Base-by-base conservation (phyloP, 768 basidiomycete genomes). In the Lactarius deliciosus region DNA sequence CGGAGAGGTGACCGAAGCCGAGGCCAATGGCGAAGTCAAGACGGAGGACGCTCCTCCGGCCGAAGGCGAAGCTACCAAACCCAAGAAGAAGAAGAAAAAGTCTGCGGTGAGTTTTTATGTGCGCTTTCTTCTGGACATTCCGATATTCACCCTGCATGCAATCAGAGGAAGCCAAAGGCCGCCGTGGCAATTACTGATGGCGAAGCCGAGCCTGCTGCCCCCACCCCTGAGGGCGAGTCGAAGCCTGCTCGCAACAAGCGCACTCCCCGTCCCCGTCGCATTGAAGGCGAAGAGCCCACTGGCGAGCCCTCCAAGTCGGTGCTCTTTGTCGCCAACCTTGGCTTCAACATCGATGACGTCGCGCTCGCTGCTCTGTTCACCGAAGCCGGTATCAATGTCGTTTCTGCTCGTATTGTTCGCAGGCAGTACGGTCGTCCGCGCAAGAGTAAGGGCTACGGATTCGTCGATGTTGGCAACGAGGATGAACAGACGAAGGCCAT, bases 241-340 rank as follows among this genome's bases (percentile, higher is more conserved):
- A 69, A 63, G 36, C 84, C 85, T 72, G 69, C 75, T 68, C 86
- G 85, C 77, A 90, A 83, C 77, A 79, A 81, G 72, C 87, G 80
- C 73, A 73, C 79, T 25, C 82, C 83, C 62, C 89, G 87, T 63
- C 74, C 82, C 63, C 78, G 81, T 61, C 92, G 92, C 73, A 84
- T 90, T 34, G 85, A 82, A 36, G 93, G 92, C 61, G 89, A 94
- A 77, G 90, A 91, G 67, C 94, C 94, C 34, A 81, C 80, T 62
- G 94, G 94, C 73, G 93, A 94, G 76, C 92, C 89, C 36, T 94
- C 92, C 75, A 90, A 90, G 82, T 90, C 83, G 64, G 87, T 92
- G 80, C 83, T 98, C 71, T 98, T 98, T 73, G 95, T 98, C 72
- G 96, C 96, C 80, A 98, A 98, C 82, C 93, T 98, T 68, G 93